Base-by-base conservation (phyloP, 768 basidiomycete genomes). In the Termitomyces bulborhizus region DNA sequence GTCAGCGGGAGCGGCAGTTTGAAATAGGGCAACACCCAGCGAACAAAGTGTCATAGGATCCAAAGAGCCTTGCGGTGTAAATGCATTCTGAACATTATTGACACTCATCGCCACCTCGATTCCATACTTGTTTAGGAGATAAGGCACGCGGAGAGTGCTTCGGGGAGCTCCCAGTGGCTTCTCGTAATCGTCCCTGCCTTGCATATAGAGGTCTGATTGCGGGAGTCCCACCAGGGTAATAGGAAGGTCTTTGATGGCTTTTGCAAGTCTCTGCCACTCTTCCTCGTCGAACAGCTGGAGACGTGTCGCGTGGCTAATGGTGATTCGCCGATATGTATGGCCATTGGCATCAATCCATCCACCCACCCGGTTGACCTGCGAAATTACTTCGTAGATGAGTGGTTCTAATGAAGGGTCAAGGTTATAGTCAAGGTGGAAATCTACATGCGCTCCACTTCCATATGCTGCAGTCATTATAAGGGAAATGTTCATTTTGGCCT, bases 351-450 rank as follows among this genome's bases (percentile, higher is more conserved):
- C 44, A 59, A 45, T 56, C 62, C 63, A 65, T 45, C 46, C 34
- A 53, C 39, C 57, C 59, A 54, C 24, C 41, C 60, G 57, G 53
- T 64, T 62, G 57, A 71, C 67, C 71, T 76, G 71, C 15, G 65
- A 63, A 44, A 85, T 76, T 31, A 84, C 74, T 63, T 78, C 73
- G 69, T 79, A 79, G 24, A 84, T 76, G 58, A 85, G 76, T 32
- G 80, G 81, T 58, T 80, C 74, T 46, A 72, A 63, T 31, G 63
- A 63, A 15, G 72, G 67, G 65, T 85, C 77, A 46, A 86, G 71
- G 69, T 81, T 85, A 67, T 83, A 85, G 69, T 86, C 84, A 31
- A 86, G 75, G 66, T 87, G 85, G 63, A 86, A 86, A 64, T 86
- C 85, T 42, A 77, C 73, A 57, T 81, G 77, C 21, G 77, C 66